Evolutionary conservation across 371 early-diverging fungal genomes (phyloP).

Genomic region (Circinella umbellata): DNA sequence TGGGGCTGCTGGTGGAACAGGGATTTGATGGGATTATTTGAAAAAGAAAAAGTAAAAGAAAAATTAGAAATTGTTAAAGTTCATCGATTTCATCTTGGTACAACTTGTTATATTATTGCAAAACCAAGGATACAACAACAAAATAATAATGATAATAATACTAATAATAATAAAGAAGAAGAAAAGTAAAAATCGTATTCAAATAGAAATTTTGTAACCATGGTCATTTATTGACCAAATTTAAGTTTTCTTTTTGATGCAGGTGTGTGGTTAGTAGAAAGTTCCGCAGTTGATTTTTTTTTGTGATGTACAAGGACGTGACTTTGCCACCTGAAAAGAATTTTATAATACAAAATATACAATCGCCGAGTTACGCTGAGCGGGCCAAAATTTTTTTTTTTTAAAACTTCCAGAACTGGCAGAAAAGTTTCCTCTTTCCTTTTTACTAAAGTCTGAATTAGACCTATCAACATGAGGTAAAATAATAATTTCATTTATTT

Average conservation of each 20-base stretch:
- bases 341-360: too few relatives aligned
- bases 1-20: constrained; percentile 94
- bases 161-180: not conserved
- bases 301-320: too few relatives aligned
- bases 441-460: constrained; percentile 12
- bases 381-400: constrained; percentile 1
- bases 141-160: not conserved
- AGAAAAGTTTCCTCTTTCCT: constrained; percentile 13
- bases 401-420: constrained; percentile 3
- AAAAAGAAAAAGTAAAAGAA: constrained; percentile 54
- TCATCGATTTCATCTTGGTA: constrained; percentile 80
- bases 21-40: constrained; percentile 71
- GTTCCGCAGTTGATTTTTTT: too few relatives aligned
- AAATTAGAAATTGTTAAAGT: constrained; percentile 63
- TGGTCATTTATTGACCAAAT: too few relatives aligned
- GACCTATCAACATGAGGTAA: constrained; percentile 16
- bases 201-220: too few relatives aligned
- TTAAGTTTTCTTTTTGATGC: too few relatives aligned
- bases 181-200: too few relatives aligned
- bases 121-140: constrained; percentile 34
- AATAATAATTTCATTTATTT: not conserved
- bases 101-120: constrained; percentile 74
- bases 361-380: not conserved
- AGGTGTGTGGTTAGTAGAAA: too few relatives aligned
- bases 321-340: too few relatives aligned